phyloP scores from a whole-genome alignment of 2,329 filamentous ascomycete genomes.

The Penicillium sclerotiorum region DNA sequence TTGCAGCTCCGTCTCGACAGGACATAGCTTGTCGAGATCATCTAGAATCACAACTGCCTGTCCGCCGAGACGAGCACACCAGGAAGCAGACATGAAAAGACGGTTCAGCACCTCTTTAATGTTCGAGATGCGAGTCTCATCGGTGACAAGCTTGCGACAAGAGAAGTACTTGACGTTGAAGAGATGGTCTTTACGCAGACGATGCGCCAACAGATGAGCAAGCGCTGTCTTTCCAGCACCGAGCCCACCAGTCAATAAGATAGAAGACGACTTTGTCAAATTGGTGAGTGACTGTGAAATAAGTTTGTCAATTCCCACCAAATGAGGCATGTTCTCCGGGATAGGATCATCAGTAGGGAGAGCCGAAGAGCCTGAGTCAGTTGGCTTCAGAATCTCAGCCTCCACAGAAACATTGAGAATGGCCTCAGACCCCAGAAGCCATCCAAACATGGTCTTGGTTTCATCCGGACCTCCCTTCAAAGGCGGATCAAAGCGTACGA shows the following conservation, averaged over 20 bases:
- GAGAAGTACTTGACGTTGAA: conserved; percentile 86
- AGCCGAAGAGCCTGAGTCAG: conserved; percentile 46
- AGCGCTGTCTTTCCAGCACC: conserved; percentile 89
- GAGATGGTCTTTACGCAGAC: conserved; percentile 70
- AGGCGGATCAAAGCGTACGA: conserved; percentile 74
- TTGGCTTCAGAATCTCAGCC: conserved; percentile 67
- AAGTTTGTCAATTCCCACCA: conserved; percentile 84
- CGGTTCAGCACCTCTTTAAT: conserved; percentile 87
- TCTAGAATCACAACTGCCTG: conserved; percentile 84
- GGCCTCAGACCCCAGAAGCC: conserved; percentile 77
- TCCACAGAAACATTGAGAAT: conserved; percentile 77
- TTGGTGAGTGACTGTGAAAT: conserved; percentile 74
- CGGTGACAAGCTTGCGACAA: conserved; percentile 83
- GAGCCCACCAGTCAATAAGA: conserved; percentile 83
- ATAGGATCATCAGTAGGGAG: conserved; percentile 59
- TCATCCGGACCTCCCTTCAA: conserved; percentile 37
- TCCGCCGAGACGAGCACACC: conserved; percentile 86
- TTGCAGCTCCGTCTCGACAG: conserved; percentile 90
- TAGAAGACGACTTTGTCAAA: conserved; percentile 81
- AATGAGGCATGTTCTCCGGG: conserved; percentile 55
- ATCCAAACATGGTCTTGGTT: conserved; percentile 49
- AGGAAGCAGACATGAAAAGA: conserved; percentile 84
- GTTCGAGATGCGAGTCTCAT: conserved; percentile 84
- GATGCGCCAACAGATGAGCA: conserved; percentile 73
- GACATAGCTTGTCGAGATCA: conserved; percentile 90